Base-by-base conservation (phyloP, 345 rosid genomes). In the Salix udensis region DNA sequence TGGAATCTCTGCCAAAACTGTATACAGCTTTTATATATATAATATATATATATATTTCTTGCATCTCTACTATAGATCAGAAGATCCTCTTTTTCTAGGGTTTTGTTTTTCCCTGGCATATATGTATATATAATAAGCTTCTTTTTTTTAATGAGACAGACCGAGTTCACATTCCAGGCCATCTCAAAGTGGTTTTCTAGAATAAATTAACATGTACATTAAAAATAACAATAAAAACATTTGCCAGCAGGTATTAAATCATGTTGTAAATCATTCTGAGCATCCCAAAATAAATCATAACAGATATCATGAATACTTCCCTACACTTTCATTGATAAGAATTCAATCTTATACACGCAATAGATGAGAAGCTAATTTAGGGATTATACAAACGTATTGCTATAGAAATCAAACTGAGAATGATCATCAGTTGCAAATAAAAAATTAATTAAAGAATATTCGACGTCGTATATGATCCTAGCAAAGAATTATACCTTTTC, bases 21-120 rank as follows among this genome's bases (percentile, higher is more conserved):
- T 71, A 30, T 44, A 71, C 74, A 71, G 74, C 48, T 71, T 71
- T 1, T 30, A 53, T 48, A 52, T 53, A 50, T 55, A 34, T 34
- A 34, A 34, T 31, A 31, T 31, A 24, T 24, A 31, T 31, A 31
- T 31, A 30, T 31, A 31, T 3, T 31, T 34, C 64, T 71, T 3
- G 58, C 60, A 15, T 18, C 61, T 28, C 10, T 10, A 40, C 13
- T 26, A 15, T 1, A 24, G 34, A 46, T 8, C n/a, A 50, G 18
- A 14, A 2, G 37, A 30, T 34, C 44, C 14, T 31, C 0, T 34
- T 66, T 31, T 31, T 66, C 8, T 66, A 18, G 4, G 42, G 19
- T 19, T 18, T 4, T 36, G 19, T 14, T 14, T 7, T 1, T 21
- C 24, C 40, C 42, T 66, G 69, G n/a, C 69, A 21, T 34, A 4